Evolutionary conservation across 805 yeast species (phyloP), one percentile per base, ranked within the genome.

Genomic region (Hanseniaspora occidentalis): DNA sequence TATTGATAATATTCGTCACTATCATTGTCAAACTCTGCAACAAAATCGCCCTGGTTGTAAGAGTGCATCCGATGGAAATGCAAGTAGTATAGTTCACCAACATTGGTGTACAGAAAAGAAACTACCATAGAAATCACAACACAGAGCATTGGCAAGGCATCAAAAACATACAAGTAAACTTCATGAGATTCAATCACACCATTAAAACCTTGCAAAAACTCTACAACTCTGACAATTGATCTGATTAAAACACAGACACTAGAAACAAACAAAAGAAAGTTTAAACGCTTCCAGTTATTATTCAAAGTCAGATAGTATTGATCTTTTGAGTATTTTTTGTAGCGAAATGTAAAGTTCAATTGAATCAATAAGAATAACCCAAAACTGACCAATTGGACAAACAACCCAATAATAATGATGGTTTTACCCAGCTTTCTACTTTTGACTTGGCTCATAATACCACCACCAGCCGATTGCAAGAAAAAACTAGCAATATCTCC

Each of bases 401-500:
- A 46, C 19, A 62, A 41, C 20, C 66, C 66, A 13, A 45, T 58
- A 13, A 56, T 43, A 20, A 54, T 47, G 9, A 62, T 27, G 7
- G 45, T 31, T 17, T 44, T 36, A 19, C 63, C 65, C 31, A 45
- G 18, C 1, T 39, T 31, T 2, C 25, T 21, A n/a, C 31, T 25
- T 4, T 35, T 36, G 8, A 17, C 21, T 3, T 39, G 22, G 6
- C 55, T 46, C 53, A 50, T 45, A 16, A 59, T 20, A 2, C 63
- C 64, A 34, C 60, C 65, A 22, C 65, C 65, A 19, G 47, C 44
- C 11, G 51, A 53, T 47, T 60, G 65, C 31, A 58, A 24, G 4
- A 56, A 39, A 36, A 59, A 53, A 31, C 60, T 51, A 5, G 51
- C 10, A 10, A 59, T 46, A 45, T 61, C 65, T 16, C 61, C 61